Base-by-base conservation (phyloP, 306 rosid species). In the Castanospermum australe region DNA sequence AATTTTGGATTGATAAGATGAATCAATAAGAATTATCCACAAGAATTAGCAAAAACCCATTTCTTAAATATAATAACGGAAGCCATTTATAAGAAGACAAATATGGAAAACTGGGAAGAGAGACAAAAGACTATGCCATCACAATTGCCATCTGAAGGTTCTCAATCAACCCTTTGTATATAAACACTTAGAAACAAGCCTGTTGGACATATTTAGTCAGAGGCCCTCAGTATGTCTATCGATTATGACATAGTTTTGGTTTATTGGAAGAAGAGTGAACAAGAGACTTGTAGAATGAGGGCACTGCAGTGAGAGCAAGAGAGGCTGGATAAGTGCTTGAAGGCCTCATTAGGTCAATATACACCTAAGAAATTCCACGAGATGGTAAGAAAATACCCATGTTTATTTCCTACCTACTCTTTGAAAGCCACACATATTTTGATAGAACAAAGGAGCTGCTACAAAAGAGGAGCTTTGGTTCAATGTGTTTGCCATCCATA, bases 1-100 rank as follows among this genome's bases (percentile, higher is more conserved):
- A 71, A 11, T 69, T 77, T 64, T 11, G 44, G 56, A 61, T 48
- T 57, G 38, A 78, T 41, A 57, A 56, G 67, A 73, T 35, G 69
- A 22, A 60, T 30, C 36, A 28, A 68, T 63, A 73, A 67, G 21
- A 39, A 30, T 11, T 32, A 61, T 59, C 75, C 59, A 78, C 44
- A 17, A 62, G 14, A 83, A 25, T 17, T 45, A 15, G 44, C 14
- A 48, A 18, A 25, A 45, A 66, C 17, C 9, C 59, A 33, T 65
- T 71, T 71, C 52, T 33, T 7, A 44, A 15, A 63, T 41, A 78
- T 18, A 66, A 52, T 8, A 60, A 61, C 15, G 48, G 15, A 71
- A 63, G 42, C 67, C n/a, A 10, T 15, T 28, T 5, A 18, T 13
- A 28, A 15, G 13, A 72, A 22, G 21, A 42, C 38, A 71, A 77